A percentile compares a stretch with the other conserved stretches of the same genome.
phyloP scores from a whole-genome alignment of 2,329 filamentous ascomycete genomes.

The Pseudogymnoascus sp. region DNA sequence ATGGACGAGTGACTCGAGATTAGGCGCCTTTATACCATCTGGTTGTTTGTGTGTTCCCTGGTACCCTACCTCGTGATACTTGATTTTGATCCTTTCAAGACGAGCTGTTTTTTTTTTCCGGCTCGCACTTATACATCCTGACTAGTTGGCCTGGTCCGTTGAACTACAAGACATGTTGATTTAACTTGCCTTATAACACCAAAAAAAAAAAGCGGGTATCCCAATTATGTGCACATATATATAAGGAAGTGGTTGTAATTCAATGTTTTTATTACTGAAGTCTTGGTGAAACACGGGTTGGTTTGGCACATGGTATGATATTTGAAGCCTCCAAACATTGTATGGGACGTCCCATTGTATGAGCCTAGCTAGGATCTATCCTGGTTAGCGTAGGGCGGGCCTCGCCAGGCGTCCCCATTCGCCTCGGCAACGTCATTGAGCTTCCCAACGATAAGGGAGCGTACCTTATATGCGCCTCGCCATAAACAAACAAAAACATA shows the following conservation, averaged over 20 bases:
- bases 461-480: neutral
- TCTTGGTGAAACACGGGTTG: neutral
- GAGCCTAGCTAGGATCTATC: neutral
- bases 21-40: slow-evolving; percentile 7
- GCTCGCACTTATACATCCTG: neutral
- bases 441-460: slow-evolving; percentile 6
- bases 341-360: too few relatives aligned
- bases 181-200: neutral
- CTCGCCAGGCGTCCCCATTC: neutral
- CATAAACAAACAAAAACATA: neutral
- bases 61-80: neutral
- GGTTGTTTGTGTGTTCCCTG: neutral
- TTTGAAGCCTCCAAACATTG: neutral
- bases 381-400: neutral
- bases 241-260: neutral
- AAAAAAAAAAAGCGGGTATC: neutral
- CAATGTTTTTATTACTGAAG: neutral
- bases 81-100: too few relatives aligned
- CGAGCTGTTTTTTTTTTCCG: neutral
- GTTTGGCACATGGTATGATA: neutral
- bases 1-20: neutral
- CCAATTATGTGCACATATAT: neutral
- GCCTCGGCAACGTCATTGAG: slow-evolving; percentile 6
- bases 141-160: neutral
- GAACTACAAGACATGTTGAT: neutral